Base-by-base conservation (phyloP, 345 rosid genomes). In the Heritiera fomes region DNA sequence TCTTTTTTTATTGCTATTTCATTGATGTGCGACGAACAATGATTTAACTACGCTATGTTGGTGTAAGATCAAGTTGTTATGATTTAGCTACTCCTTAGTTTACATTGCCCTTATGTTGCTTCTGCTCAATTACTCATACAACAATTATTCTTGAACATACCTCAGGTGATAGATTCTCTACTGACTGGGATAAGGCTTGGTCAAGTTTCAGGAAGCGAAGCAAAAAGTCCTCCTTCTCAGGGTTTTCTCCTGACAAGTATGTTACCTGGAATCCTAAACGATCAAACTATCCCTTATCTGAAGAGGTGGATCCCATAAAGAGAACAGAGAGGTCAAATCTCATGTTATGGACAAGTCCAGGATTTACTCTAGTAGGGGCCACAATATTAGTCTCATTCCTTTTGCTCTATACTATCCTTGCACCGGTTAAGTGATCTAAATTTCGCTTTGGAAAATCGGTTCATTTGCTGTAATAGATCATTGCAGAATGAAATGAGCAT, bases 181-280 rank as follows among this genome's bases (percentile, higher is more conserved):
- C 86, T 10, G 97, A 93, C 79, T 95, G 97, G 98, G 99, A 95
- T 83, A 92, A 90, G 82, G 98, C 98, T 6, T 95, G 97, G 98
- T 84, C 93, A 45, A 91, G 34, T 68, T 91, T 92, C 89, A 93
- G 60, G 93, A 93, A 91, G 79, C 90, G 84, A 60, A 96, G 98
- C 80, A 95, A 94, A 81, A 93, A 91, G 70, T 77, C 89, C 10
- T 56, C 91, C 40, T 88, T 92, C 78, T 87, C 98, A 0, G 81
- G 80, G 67, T 95, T 93, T 82, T 88, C 88, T 10, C 89, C 91
- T 0, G 60, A 92, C 83, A 95, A 95, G 82, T 95, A 95, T 72
- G 99, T 95, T 83, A 92, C 83, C 15, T 93, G 98, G 99, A 93
- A 95, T 79, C 98, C 98, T 6, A 89, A 69, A 77, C 89, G 82